Evolutionary conservation across 257 asterid species (phyloP), one percentile per base, ranked within the genome.

Genomic region (Paraleonurus japonicus): DNA sequence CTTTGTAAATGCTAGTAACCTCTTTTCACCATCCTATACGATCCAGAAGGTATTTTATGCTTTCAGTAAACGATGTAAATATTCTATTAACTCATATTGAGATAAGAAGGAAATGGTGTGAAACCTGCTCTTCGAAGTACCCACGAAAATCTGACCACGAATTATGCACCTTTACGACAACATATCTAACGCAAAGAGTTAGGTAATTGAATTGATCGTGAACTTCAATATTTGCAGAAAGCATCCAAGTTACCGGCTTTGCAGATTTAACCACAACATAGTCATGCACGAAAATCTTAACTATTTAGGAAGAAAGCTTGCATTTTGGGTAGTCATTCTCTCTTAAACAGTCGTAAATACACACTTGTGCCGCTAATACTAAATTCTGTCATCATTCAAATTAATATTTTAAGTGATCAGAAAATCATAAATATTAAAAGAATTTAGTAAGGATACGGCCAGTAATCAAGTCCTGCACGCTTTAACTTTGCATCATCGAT

Each of bases 381-480:
- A 33, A 26, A 39, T 5, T 58, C 61, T 58, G 51, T 67, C 61
- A 12, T 41, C 39, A 17, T 4, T 11, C n/a, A 24, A 13, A 12
- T 20, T 47, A n/a, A n/a, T n/a, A 37, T 11, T 23, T 16, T 6
- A 45, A 12, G 16, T 17, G 66, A 6, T 33, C 7, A 0, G 58
- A 43, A 24, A 11, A 33, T 27, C 16, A 15, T 24, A 47, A 72
- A 50, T 28, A 51, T 16, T 12, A 51, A 58, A 27, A 62, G 28
- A 33, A 61, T 28, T 51, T 30, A 39, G 67, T 28, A 64, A 73
- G 98, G 99, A 95, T 95, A 95, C 96, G 98, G 99, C 99, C 99
- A 87, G 82, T 95, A 92, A 81, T 89, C 98, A 67, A 92, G 95
- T 79, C 99, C 99, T 69, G 99, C 99, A 20, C 97, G 92, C 84